Base-by-base conservation (phyloP, 768 basidiomycete species). In the Suillus subaureus region DNA sequence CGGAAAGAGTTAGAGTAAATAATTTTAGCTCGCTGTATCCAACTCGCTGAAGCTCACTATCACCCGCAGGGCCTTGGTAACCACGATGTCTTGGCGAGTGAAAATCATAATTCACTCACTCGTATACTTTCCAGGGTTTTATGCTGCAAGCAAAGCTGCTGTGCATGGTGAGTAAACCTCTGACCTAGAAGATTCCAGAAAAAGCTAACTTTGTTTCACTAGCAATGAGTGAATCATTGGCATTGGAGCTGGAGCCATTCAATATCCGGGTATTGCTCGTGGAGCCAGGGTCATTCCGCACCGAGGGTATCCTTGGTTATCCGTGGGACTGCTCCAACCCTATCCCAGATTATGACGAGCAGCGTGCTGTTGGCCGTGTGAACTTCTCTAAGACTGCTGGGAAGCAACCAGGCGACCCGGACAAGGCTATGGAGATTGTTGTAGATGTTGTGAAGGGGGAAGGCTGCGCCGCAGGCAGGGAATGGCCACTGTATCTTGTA, bases 221-320 rank as follows among this genome's bases (percentile, higher is more conserved):
- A 79, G 79, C 80, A 8, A 69, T 80, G 39, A 76, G 76, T 31
- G 82, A 82, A 66, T 76, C 80, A 0, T 77, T 82, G 67, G 67
- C 78, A 3, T 68, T 67, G 33, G 82, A 83, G 70, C 69, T 83
- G 55, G 73, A 73, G 16, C 78, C 76, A 31, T 78, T 82, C 70
- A 68, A 67, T 62, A 73, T 83, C 62, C 76, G 78, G 57, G 79
- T 81, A 12, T 74, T 80, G 37, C 71, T 81, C 67, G 75, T 82
- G 65, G 78, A 77, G 64, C 82, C 82, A 31, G 82, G 80, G 23
- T 76, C 75, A 13, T 81, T 82, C 75, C 80, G 79, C 54, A 82
- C 82, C 9, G 72, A 74, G 57, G 73, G 71, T 62, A 72, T 78
- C 45, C 71, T 74, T 68, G 61, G 60, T 47, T 51, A 62, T n/a